Evolutionary conservation across 148 eudicot species (phyloP).

Genomic region (Arctostaphylos glauca): DNA sequence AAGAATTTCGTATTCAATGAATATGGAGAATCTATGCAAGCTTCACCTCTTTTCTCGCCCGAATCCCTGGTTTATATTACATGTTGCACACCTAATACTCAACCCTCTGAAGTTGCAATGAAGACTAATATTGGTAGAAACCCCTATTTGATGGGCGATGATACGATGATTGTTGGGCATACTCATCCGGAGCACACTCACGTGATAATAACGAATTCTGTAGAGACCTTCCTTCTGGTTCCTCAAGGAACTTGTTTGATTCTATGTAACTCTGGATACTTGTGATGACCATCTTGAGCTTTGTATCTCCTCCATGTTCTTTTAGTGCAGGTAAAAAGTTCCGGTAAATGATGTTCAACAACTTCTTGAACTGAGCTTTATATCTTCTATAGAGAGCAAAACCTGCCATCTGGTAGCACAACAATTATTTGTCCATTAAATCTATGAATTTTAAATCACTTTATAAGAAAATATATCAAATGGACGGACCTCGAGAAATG

Average conservation of each 20-base stretch:
- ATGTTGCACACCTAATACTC: background rate
- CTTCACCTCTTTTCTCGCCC: background rate
- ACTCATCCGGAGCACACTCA: constrained; percentile 7
- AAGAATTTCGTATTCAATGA: background rate
- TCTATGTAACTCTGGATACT: constrained; percentile 50
- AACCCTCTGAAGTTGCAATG: background rate
- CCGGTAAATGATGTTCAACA: constrained; percentile 42
- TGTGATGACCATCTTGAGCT: constrained; percentile 31
- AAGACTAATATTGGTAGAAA: background rate
- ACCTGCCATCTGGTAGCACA: constrained; percentile 71
- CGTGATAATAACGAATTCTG: constrained; percentile 30
- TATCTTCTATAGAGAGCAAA: constrained; percentile 63
- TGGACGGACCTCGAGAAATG: constrained; percentile 72
- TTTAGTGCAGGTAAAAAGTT: constrained; percentile 51
- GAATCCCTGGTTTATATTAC: background rate
- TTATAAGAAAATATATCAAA: background rate
- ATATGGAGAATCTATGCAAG: background rate
- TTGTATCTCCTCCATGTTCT: constrained; percentile 32
- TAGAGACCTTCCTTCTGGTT: constrained; percentile 75
- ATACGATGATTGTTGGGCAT: background rate
- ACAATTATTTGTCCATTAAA: background rate
- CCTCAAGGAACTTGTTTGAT: constrained; percentile 45
- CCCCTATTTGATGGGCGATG: background rate
- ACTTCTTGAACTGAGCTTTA: constrained; percentile 68
- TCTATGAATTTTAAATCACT: background rate